Percentiles rank a stretch among this genome's conserved stretches.
Conservation (phyloP, 2,329 filamentous ascomycete species). For the Sporothrix phasma region DNA sequence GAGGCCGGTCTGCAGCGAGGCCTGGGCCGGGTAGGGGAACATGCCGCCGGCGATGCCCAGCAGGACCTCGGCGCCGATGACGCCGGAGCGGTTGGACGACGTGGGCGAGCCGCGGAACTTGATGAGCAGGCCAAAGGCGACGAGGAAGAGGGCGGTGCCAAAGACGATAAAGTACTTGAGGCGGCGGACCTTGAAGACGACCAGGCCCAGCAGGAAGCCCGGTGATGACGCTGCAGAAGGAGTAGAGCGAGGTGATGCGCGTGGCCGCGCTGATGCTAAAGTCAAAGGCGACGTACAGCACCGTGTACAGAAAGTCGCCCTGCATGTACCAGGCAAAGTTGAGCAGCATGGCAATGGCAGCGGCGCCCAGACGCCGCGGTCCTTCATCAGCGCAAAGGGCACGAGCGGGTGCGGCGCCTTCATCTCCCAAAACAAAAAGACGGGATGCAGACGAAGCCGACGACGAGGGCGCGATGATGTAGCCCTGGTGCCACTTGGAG, state of each 20-base stretch:
- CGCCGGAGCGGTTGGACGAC: conserved; percentile 38
- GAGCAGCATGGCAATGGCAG: conserved; percentile 48
- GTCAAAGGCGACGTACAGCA: conserved; percentile 51
- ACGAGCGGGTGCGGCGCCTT: conserved; percentile 43
- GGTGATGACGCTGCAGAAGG: conserved; percentile 45
- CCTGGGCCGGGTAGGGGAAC: conserved; percentile 44
- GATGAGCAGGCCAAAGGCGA: conserved; percentile 57
- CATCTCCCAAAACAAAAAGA: conserved; percentile 41
- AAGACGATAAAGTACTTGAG: conserved; percentile 54
- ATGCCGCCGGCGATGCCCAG: conserved; percentile 54
- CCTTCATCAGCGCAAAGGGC: conserved; percentile 50
- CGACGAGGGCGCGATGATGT: conserved; percentile 36
- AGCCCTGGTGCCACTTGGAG: conserved; percentile 29
- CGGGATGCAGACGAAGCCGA: conserved; percentile 37
- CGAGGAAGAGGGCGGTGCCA: conserved; percentile 50
- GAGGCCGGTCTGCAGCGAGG: conserved; percentile 33
- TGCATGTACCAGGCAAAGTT: conserved; percentile 54
- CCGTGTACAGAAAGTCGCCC: conserved; percentile 53
- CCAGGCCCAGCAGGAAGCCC: conserved; percentile 46
- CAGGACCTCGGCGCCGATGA: conserved; percentile 53
- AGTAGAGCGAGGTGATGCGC: conserved; percentile 50
- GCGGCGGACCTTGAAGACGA: conserved; percentile 47
- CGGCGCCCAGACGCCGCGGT: conserved; percentile 54
- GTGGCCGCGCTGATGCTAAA: conserved; percentile 47
- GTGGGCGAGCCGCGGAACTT: conserved; percentile 46